Evolutionary conservation across 2,329 filamentous ascomycete species (phyloP), one percentile per base, ranked within the genome.

Genomic region (Aureobasidium sp.): DNA sequence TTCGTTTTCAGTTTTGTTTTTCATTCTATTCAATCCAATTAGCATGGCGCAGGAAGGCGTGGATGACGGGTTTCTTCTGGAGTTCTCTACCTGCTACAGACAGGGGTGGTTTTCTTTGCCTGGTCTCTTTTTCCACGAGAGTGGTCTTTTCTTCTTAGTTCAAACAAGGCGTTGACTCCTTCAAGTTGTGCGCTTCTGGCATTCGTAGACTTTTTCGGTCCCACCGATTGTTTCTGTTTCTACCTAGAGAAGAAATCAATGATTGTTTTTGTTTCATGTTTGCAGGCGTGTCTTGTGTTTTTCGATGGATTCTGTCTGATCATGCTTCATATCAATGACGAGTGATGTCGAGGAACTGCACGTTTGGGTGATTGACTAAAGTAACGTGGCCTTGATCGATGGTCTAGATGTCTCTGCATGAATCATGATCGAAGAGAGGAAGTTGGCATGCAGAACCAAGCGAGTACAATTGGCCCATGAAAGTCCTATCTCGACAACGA

Each of bases 31-130:
- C 27, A 25, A n/a, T 29, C 14, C 6, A 6, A 15, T 31, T 25
- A 34, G 52, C 52, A 44, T 44, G 39, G 52, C 52, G 52, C 39
- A 56, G n/a, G 52, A 44, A 37, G 37, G 39, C 27, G 52, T 34
- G n/a, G 12, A 14, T 14, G 14, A 34, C 11, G 2, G 1, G 25
- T 31, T 48, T 34, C 17, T 48, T 22, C 15, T 5, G 27, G 45
- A 14, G 20, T 25, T 15, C 12, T 48, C 7, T 31, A 31, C n/a
- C 11, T 29, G 20, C 12, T 31, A 11, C 45, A 20, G 11, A 34
- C 2, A 20, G 17, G 17, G 17, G 47, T 2, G 47, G 47, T 34
- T 5, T 34, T 34, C 17, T 34, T 49, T 34, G 12, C 31, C 31
- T 34, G 11, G 8, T 11, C 31, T 20, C 47, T 34, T 34, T 27